phyloP scores from a whole-genome alignment of 2,329 filamentous ascomycete genomes.

The Cryphonectria carpinicola region DNA sequence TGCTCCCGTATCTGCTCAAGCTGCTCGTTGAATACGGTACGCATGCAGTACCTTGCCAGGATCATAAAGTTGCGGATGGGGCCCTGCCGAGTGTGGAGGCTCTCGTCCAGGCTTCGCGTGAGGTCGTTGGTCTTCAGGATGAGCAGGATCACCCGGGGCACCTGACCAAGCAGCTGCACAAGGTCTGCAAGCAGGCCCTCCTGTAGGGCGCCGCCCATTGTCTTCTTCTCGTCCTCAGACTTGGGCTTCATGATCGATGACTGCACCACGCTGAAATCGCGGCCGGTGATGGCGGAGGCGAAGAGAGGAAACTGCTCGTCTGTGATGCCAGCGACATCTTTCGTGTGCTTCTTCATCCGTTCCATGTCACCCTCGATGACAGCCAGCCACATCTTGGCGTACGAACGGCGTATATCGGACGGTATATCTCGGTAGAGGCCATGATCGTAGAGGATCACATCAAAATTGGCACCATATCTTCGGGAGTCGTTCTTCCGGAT shows the following conservation, averaged over 20 bases:
- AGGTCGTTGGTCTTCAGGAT: conserved; percentile 98
- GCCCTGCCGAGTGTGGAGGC: conserved; percentile 73
- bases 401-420: conserved; percentile 74
- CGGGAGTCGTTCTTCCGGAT: conserved; percentile 74
- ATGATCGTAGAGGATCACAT: conserved; percentile 95
- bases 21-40: conserved; percentile 68
- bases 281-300: conserved; percentile 91
- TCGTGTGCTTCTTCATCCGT: conserved; percentile 85
- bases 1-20: conserved; percentile 58
- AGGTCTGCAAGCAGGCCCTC: conserved; percentile 88
- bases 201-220: conserved; percentile 81
- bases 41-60: conserved; percentile 68
- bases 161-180: conserved; percentile 83
- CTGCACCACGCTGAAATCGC: conserved; percentile 82
- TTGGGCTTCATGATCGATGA: conserved; percentile 61
- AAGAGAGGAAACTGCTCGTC: conserved; percentile 94
- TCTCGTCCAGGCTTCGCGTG: conserved; percentile 91
- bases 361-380: conserved; percentile 88
- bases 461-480: conserved; percentile 74
- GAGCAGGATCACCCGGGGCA: conserved; percentile 88
- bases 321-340: conserved; percentile 84
- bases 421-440: conserved; percentile 95
- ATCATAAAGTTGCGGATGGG: conserved; percentile 70
- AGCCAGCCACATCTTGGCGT: conserved; percentile 96
- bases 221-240: conserved; percentile 77